phyloP scores from a whole-genome alignment of 257 asterid species.

The Vinca minor region DNA sequence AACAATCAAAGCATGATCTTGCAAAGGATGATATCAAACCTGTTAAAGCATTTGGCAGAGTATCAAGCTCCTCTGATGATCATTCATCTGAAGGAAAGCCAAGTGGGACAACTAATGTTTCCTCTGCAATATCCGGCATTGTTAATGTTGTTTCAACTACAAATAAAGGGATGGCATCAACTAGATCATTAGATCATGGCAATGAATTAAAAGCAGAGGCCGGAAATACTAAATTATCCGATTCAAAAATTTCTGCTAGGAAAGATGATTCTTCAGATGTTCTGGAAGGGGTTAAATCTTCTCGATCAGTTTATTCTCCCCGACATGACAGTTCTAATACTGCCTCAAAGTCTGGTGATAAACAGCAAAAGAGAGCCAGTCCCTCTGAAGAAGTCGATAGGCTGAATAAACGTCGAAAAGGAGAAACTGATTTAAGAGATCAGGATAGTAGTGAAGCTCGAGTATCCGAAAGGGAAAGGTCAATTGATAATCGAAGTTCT shows the following conservation, averaged over 20 bases:
- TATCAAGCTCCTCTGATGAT: conserved; percentile 39
- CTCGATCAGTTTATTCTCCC: conserved; percentile 67
- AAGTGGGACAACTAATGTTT: no score
- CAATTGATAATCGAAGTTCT: conserved; percentile 40
- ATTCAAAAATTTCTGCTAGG: no score
- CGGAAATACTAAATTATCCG: no score
- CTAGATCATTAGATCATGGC: no score
- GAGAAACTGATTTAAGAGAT: no score
- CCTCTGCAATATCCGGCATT: no score
- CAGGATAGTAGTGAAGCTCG: conserved; percentile 61
- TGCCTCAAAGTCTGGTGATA: conserved; percentile 50
- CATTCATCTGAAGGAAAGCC: no score
- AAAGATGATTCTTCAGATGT: no score
- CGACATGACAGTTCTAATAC: conserved; percentile 46
- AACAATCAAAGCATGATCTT: conserved; percentile 66
- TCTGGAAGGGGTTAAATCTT: conserved; percentile 45
- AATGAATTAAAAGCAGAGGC: no score
- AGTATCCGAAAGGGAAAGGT: conserved; percentile 62
- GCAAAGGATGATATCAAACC: conserved; percentile 69
- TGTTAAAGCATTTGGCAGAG: conserved; percentile 46
- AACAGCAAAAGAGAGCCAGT: conserved; percentile 71
- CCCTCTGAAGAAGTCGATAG: conserved; percentile 81
- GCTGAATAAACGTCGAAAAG: no score
- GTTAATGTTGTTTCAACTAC: no score
- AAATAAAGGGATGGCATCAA: no score